A percentile compares a stretch with the other conserved stretches of the same genome.
Conservation (phyloP, 129 eudicot genomes). For the Deinandra increscens region DNA sequence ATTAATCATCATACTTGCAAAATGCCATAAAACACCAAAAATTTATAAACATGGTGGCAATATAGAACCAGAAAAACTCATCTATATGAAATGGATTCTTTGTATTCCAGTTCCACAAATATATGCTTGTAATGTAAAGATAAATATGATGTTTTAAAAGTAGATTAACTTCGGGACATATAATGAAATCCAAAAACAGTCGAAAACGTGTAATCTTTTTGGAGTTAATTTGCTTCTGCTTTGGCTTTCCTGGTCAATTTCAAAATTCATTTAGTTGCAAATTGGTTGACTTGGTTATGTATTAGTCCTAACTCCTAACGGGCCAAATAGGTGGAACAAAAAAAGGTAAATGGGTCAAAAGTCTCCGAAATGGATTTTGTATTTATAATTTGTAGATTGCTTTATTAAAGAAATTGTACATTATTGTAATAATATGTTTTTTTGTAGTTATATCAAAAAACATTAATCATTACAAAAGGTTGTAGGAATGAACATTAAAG, state of each 20-base stretch:
- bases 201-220: neutral
- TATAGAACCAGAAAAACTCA: neutral
- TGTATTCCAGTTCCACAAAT: neutral
- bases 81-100: neutral
- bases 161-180: neutral
- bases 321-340: neutral
- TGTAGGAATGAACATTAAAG: neutral
- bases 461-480: conserved; percentile 3
- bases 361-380: neutral
- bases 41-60: neutral
- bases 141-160: conserved; percentile 10
- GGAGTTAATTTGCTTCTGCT: neutral
- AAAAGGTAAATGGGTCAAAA: neutral
- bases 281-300: too few species aligned
- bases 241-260: neutral
- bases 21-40: conserved; percentile 8
- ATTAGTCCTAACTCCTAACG: too few species aligned
- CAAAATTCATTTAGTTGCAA: neutral
- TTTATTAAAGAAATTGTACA: neutral
- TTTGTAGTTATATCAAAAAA: neutral
- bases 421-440: neutral
- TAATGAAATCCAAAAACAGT: conserved; percentile 1
- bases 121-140: neutral
- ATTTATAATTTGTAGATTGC: neutral
- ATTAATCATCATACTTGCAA: neutral